These are phyloP conservation scores for Hymenoscyphus linearis DNA, from an alignment of 2,329 filamentous ascomycete genomes.

Conservation along the genomic window DNA sequence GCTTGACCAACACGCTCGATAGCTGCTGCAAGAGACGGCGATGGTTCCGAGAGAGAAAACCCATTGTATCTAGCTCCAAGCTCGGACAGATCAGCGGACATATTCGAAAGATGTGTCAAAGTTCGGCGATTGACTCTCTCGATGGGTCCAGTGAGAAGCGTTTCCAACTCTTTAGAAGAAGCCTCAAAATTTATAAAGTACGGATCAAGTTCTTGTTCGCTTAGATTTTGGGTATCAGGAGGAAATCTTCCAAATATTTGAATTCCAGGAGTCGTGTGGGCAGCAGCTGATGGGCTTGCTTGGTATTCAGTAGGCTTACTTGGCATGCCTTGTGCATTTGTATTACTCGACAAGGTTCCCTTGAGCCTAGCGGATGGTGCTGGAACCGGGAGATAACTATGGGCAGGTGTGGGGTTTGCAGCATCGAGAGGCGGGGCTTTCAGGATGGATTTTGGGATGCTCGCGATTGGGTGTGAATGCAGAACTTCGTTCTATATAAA, in stretches of 20 bases:
- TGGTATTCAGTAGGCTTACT: constrained; percentile 47
- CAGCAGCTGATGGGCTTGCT: constrained; percentile 46
- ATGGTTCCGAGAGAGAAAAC: constrained; percentile 91
- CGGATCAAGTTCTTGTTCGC: constrained; percentile 86
- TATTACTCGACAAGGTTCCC: constrained; percentile 36
- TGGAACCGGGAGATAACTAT: constrained; percentile 82
- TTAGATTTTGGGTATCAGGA: constrained; percentile 67
- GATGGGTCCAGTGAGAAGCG: constrained; percentile 84
- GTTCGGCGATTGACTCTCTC: constrained; percentile 94
- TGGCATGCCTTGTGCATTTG: constrained; percentile 45
- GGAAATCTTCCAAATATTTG: constrained; percentile 78
- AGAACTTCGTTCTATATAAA: constrained; percentile 77
- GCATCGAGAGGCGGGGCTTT: constrained; percentile 94
- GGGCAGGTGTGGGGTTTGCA: constrained; percentile 83
- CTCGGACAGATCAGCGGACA: constrained; percentile 85
- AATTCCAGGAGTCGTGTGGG: constrained; percentile 49
- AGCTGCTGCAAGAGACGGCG: constrained; percentile 79
- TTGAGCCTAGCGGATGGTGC: constrained; percentile 81
- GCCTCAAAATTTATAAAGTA: constrained; percentile 94
- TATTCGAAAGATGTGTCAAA: constrained; percentile 74
- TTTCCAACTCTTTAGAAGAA: constrained; percentile 86
- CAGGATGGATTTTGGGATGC: constrained; percentile 87
- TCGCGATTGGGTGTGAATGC: constrained; percentile 82
- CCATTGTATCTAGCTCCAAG: constrained; percentile 94
- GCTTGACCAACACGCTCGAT: constrained; percentile 95